Percentiles rank a stretch among this genome's conserved stretches.
These are phyloP conservation scores for Alternaria brassicicola DNA, from an alignment of 2,329 filamentous ascomycete genomes.

Conservation along the genomic window DNA sequence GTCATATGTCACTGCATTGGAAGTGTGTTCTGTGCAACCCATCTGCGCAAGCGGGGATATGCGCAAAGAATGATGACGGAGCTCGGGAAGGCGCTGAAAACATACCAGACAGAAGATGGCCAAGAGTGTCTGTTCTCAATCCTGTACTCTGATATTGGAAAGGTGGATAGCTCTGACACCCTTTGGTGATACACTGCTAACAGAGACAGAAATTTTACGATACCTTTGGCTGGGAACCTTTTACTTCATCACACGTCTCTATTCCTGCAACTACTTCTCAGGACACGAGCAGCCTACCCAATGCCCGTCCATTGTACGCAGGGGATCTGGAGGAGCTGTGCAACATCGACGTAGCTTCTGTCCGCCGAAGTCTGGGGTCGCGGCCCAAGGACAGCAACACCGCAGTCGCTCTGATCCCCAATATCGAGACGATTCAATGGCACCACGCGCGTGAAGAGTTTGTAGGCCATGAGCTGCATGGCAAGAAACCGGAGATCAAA, in stretches of 20 bases:
- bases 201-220: conserved; percentile 83
- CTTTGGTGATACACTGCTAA: conserved; percentile 64
- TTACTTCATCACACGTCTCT: conserved; percentile 71
- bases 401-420: conserved; percentile 70
- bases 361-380: conserved; percentile 61
- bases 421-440: conserved; percentile 73
- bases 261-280: conserved; percentile 18
- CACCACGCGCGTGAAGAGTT: conserved; percentile 83
- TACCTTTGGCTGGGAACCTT: conserved; percentile 75
- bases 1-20: conserved; percentile 75
- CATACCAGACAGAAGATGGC: conserved; percentile 56
- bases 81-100: conserved; percentile 61
- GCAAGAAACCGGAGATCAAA: conserved; percentile 64
- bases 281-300: conserved; percentile 18
- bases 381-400: conserved; percentile 52
- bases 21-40: conserved; percentile 75
- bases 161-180: conserved; percentile 60
- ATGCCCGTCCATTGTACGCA: conserved; percentile 59
- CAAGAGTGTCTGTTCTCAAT: conserved; percentile 69
- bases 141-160: conserved; percentile 84
- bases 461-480: conserved; percentile 69
- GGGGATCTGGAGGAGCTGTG: conserved; percentile 68
- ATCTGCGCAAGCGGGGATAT: conserved; percentile 74
- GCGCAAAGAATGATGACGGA: conserved; percentile 79
- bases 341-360: conserved; percentile 65